phyloP scores from a whole-genome alignment of 1,139 yeast genomes.

The Eremothecium gossypii region DNA sequence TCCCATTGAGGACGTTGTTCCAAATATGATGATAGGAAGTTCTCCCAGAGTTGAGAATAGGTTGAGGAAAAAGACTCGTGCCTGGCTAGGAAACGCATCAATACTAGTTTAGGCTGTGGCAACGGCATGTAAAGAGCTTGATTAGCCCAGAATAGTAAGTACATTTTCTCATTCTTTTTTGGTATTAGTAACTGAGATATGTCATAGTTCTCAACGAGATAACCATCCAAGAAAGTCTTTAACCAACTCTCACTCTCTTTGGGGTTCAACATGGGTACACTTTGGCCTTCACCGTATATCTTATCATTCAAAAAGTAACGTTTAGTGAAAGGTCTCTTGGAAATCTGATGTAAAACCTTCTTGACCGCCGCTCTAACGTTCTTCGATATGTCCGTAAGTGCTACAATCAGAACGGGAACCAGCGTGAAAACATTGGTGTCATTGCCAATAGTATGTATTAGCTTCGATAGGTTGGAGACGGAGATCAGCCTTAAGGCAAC shows the following conservation, averaged over 20 bases:
- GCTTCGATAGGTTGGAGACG: slow-evolving; percentile 34
- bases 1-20: slow-evolving; percentile 38
- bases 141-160: slow-evolving; percentile 41
- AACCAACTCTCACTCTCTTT: slow-evolving; percentile 50
- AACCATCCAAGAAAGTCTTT: slow-evolving; percentile 37
- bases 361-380: slow-evolving; percentile 33
- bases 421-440: slow-evolving; percentile 34
- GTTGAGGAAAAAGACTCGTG: slow-evolving; percentile 24
- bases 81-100: slow-evolving; percentile 28
- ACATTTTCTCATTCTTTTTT: slow-evolving; percentile 37
- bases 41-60: slow-evolving; percentile 33
- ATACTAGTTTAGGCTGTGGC: slow-evolving; percentile 38
- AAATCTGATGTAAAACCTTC: slow-evolving; percentile 29
- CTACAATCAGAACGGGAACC: slow-evolving; percentile 36
- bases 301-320: slow-evolving; percentile 34
- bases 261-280: slow-evolving; percentile 52
- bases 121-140: slow-evolving; percentile 39
- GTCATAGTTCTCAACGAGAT: slow-evolving; percentile 39
- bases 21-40: slow-evolving; percentile 35
- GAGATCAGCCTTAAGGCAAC: slow-evolving; percentile 43
- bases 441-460: slow-evolving; percentile 33
- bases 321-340: slow-evolving; percentile 34
- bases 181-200: slow-evolving; percentile 34
- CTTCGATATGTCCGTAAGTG: slow-evolving; percentile 34
- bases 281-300: slow-evolving; percentile 41